Evolutionary conservation across 2,329 filamentous ascomycete genomes (phyloP), one percentile per base, ranked within the genome.

Genomic region (Rutstroemia sp.): DNA sequence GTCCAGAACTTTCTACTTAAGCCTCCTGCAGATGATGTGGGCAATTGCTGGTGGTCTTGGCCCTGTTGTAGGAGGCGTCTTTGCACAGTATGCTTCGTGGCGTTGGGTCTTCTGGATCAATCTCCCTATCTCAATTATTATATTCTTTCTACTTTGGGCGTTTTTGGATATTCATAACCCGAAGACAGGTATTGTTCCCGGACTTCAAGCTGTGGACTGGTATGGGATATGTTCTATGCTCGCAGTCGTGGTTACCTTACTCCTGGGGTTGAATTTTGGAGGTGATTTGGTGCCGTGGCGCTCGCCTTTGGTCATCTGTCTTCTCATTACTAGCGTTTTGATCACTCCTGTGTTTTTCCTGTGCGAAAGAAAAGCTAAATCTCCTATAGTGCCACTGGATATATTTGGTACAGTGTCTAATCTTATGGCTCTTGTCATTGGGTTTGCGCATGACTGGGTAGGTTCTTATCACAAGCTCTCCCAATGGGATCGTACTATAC

Each of bases 181-280:
- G 38, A 76, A 76, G 73, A 81, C 66, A 1, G 76, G 80, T 0
- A 67, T 88, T 3, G 66, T 72, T 39, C 71, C 80, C 37, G 85
- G 86, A 0, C 69, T 88, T 8, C 79, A 78, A 58, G 80, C 80
- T 0, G 72, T 81, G 19, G 78, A 82, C 62, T 81, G 78, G 78
- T 61, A 74, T 16, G 87, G 87, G 0, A 82, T 79, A 0, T 48
- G 85, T 14, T 59, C 57, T 25, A 82, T 95, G 67, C 79, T 92
- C 25, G 87, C 84, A 46, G 86, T 86, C 19, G 90, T 87, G 0
- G 75, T 94, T 38, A 91, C 95, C 86, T 76, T 95, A 62, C 80
- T 95, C 4, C 82, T 95, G 44, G 91, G 89, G 1, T 80, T 95
- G 7, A 86, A 95, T 64, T 88, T 92, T 60, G 91, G 90, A 52